Conservation (phyloP, 2,329 filamentous ascomycete genomes). For the Ophiostoma novo-ulmi region DNA sequence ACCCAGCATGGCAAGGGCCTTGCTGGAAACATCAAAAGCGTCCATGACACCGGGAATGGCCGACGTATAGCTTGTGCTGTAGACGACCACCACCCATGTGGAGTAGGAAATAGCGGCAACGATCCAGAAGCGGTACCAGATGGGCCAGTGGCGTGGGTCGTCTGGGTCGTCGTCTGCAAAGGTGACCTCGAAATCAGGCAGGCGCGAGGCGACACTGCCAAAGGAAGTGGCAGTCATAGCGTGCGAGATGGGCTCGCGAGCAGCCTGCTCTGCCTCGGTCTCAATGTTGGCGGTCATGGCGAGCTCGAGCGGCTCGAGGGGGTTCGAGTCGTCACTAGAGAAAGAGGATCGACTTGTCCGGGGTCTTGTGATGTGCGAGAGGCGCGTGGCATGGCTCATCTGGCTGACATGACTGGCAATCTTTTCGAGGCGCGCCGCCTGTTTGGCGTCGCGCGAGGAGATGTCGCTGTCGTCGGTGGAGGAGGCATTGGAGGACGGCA, state of each 20-base stretch:
- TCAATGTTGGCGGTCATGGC: conserved; percentile 27
- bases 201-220: conserved; percentile 38
- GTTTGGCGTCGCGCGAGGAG: conserved; percentile 8
- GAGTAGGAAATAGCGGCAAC: conserved; percentile 41
- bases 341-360: conserved; percentile 18
- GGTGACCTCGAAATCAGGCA: conserved; percentile 61
- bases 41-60: conserved; percentile 60
- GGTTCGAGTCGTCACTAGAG: conserved; percentile 26
- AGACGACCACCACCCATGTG: conserved; percentile 52
- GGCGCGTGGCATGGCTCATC: conserved; percentile 13
- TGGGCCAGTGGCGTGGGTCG: conserved; percentile 65
- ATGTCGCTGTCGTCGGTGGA: conserved; percentile 14
- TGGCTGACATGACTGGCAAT: conserved; percentile 17
- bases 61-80: conserved; percentile 70
- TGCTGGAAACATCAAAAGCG: conserved; percentile 52
- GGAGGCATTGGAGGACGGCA: conserved; percentile 8
- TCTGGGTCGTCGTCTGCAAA: conserved; percentile 55
- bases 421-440: conserved; percentile 14
- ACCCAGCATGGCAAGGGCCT: conserved; percentile 61
- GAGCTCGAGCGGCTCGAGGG: conserved; percentile 27
- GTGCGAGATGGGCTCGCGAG: conserved; percentile 38
- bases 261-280: conserved; percentile 24
- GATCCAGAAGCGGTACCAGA: conserved; percentile 41
- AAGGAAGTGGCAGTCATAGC: conserved; percentile 39
- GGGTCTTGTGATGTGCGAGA: conserved; percentile 12